phyloP scores from a whole-genome alignment of 225 moss, liverwort and hornwort species.

The Lunularia cruciata region DNA sequence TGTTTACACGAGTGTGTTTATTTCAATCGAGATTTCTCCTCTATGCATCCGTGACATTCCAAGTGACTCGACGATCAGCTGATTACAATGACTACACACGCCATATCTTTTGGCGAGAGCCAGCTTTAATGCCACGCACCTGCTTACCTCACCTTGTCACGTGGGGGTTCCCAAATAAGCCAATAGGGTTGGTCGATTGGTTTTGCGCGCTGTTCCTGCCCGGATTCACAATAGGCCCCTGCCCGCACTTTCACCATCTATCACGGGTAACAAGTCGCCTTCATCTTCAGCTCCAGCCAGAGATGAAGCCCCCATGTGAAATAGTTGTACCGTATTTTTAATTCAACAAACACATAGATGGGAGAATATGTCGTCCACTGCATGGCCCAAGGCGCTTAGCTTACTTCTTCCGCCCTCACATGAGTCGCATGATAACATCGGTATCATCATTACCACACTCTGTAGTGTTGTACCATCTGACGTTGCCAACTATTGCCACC shows the following conservation, averaged over 20 bases:
- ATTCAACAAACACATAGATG: not conserved
- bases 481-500: conserved; percentile 1
- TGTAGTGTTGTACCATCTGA: not conserved
- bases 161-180: not conserved
- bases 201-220: not conserved
- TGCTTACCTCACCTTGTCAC: conserved; percentile 15
- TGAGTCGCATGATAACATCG: conserved; percentile 8
- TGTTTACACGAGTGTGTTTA: no score
- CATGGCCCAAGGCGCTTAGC: not conserved
- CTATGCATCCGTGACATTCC: no score
- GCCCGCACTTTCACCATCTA: not conserved
- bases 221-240: conserved; percentile 2
- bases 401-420: conserved; percentile 3
- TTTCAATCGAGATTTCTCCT: no score
- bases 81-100: not conserved
- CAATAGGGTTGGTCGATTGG: not conserved
- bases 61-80: no score
- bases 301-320: conserved; percentile 8
- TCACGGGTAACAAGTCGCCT: no score
- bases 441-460: conserved; percentile 16
- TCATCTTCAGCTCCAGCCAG: not conserved
- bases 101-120: not conserved
- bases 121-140: conserved; percentile 9
- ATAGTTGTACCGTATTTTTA: conserved; percentile 8
- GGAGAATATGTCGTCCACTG: not conserved